Evolutionary conservation across 495 filamentous ascomycete genomes (phyloP).

Genomic region (Corynascus novoguineensis): DNA sequence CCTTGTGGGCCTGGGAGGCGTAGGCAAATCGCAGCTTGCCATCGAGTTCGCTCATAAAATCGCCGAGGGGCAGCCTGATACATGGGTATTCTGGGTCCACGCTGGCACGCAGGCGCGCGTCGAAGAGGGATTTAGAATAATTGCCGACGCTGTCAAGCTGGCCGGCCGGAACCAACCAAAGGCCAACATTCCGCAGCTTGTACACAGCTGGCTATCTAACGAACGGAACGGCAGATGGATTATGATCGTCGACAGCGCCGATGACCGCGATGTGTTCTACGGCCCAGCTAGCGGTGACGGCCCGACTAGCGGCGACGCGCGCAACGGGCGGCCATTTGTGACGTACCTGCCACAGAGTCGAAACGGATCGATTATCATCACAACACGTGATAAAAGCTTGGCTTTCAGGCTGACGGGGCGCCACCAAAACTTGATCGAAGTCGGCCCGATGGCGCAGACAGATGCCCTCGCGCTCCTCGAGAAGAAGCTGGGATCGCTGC

Average conservation of each 20-base stretch:
- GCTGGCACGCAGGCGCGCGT: constrained; percentile 32
- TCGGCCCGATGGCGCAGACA: constrained; percentile 24
- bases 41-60: constrained; percentile 39
- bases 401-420: constrained; percentile 21
- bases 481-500: constrained; percentile 21
- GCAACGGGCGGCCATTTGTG: constrained; percentile 13
- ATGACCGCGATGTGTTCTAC: constrained; percentile 32
- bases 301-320: constrained; percentile 1
- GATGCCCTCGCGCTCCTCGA: constrained; percentile 28
- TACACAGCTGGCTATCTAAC: constrained; percentile 38
- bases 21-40: constrained; percentile 21
- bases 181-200: constrained; percentile 32
- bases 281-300: background rate
- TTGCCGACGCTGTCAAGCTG: constrained; percentile 35
- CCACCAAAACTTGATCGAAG: constrained; percentile 15
- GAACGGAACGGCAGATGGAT: constrained; percentile 35
- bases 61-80: constrained; percentile 17
- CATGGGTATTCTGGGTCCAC: constrained; percentile 39
- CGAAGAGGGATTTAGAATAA: constrained; percentile 34
- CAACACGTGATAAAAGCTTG: constrained; percentile 27
- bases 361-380: constrained; percentile 38
- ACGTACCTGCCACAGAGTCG: constrained; percentile 38
- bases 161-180: constrained; percentile 33
- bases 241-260: constrained; percentile 44
- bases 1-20: constrained; percentile 14